phyloP scores from a whole-genome alignment of 495 filamentous ascomycete species.

The Aspergillus affinis region DNA sequence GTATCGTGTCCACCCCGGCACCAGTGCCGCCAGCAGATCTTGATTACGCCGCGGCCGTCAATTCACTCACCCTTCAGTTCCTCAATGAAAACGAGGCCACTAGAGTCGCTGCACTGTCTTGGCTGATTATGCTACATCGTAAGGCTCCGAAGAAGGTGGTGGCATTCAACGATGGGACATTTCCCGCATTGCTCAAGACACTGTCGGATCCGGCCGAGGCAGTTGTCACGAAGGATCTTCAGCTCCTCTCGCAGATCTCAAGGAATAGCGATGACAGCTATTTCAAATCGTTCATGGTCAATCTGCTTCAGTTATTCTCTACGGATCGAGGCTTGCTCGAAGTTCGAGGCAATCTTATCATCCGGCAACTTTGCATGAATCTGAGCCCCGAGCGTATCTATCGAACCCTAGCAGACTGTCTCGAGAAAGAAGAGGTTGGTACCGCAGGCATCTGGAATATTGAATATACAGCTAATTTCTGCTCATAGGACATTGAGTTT shows the following conservation, averaged over 20 bases:
- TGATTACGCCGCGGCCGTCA: constrained; percentile 97
- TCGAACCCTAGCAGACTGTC: constrained; percentile 90
- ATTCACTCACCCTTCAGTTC: constrained; percentile 89
- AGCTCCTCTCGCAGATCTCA: constrained; percentile 93
- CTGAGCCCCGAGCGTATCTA: constrained; percentile 95
- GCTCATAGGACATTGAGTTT: constrained; percentile 79
- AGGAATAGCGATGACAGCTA: constrained; percentile 95
- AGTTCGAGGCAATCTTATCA: constrained; percentile 92
- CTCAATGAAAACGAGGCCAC: constrained; percentile 96
- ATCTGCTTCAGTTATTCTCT: constrained; percentile 89
- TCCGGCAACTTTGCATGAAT: constrained; percentile 89
- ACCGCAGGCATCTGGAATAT: not conserved
- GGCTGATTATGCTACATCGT: constrained; percentile 95
- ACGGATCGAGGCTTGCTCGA: constrained; percentile 90
- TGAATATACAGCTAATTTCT: constrained; percentile 10
- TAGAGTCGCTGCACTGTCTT: constrained; percentile 86
- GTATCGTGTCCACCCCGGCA: constrained; percentile 41
- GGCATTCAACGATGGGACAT: constrained; percentile 95
- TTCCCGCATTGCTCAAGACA: constrained; percentile 93
- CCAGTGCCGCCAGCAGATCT: constrained; percentile 61
- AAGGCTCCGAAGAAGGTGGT: constrained; percentile 93
- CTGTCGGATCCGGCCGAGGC: constrained; percentile 93
- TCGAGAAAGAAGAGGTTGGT: constrained; percentile 87
- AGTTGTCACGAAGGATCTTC: constrained; percentile 92
- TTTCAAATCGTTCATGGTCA: constrained; percentile 98